Conservation (phyloP, 2,329 filamentous ascomycete genomes). For the Fusarium torreyae region DNA sequence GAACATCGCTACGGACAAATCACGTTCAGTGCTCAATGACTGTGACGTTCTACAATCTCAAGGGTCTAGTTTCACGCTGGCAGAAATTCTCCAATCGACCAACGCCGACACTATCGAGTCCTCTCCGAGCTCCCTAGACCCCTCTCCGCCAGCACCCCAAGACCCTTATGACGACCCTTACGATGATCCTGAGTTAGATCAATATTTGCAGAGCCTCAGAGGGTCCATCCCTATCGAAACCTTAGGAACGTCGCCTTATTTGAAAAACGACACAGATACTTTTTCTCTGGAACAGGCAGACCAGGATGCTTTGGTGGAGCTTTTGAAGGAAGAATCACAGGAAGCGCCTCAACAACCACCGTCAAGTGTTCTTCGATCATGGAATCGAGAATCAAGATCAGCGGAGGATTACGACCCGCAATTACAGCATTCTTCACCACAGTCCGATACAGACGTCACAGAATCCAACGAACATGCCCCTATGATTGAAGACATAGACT, state of each 20-base stretch:
- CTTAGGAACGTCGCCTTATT: not conserved
- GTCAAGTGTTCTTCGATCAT: conserved; percentile 54
- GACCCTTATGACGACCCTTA: conserved; percentile 27
- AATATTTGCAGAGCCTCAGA: conserved; percentile 26
- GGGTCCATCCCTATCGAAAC: not conserved
- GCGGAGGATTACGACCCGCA: conserved; percentile 55
- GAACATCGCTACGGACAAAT: conserved; percentile 25
- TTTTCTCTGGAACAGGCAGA: conserved; percentile 28
- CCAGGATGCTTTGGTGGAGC: conserved; percentile 33
- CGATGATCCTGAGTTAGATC: conserved; percentile 39
- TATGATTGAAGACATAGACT: conserved; percentile 60
- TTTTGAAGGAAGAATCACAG: conserved; percentile 21
- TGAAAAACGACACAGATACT: conserved; percentile 3
- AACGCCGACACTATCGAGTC: conserved; percentile 14
- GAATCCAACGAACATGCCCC: conserved; percentile 17
- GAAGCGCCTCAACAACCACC: conserved; percentile 39
- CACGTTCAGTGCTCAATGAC: not conserved
- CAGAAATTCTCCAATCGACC: conserved; percentile 23
- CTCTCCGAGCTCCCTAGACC: conserved; percentile 5
- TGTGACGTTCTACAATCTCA: conserved; percentile 22
- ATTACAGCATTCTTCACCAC: conserved; percentile 55
- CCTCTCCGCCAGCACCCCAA: conserved; percentile 7
- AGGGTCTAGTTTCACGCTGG: conserved; percentile 19
- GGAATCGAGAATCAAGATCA: conserved; percentile 54
- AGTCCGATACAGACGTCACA: conserved; percentile 1